Conservation (phyloP, 2,329 filamentous ascomycete species). For the Monosporascus ibericus region DNA sequence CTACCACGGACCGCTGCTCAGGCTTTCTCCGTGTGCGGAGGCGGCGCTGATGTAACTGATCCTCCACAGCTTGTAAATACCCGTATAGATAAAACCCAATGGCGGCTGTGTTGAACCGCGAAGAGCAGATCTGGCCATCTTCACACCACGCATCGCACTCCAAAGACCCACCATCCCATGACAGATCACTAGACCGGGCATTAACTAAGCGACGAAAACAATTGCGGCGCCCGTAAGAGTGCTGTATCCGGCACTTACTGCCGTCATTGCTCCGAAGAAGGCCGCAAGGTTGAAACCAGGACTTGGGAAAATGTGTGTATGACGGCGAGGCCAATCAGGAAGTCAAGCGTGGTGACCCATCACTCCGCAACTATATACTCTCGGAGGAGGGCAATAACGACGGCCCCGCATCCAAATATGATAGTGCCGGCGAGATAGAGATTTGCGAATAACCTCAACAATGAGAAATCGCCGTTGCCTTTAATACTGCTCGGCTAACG, state of each 20-base stretch:
- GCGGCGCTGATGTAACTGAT: conserved; percentile 51
- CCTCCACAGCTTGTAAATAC: conserved; percentile 57
- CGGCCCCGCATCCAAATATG: conserved; percentile 58
- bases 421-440: conserved; percentile 69
- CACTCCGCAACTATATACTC: conserved; percentile 59
- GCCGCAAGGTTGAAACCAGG: conserved; percentile 50
- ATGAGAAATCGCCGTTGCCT: conserved; percentile 30
- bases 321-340: conserved; percentile 65
- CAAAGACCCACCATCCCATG: conserved; percentile 51
- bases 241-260: conserved; percentile 30
- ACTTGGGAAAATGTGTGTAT: conserved; percentile 64
- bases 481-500: conserved; percentile 37
- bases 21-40: conserved; percentile 41
- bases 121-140: conserved; percentile 42
- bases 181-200: conserved; percentile 41
- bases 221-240: conserved; percentile 42
- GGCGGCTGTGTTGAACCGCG: conserved; percentile 54
- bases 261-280: conserved; percentile 46
- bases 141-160: conserved; percentile 38
- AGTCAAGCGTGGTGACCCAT: conserved; percentile 66
- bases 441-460: conserved; percentile 61
- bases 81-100: conserved; percentile 57
- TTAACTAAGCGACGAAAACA: conserved; percentile 47
- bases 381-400: conserved; percentile 57
- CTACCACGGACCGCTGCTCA: conserved; percentile 58